Conservation (phyloP, 1,139 yeast genomes). For the Kluyveromyces marxianus region DNA sequence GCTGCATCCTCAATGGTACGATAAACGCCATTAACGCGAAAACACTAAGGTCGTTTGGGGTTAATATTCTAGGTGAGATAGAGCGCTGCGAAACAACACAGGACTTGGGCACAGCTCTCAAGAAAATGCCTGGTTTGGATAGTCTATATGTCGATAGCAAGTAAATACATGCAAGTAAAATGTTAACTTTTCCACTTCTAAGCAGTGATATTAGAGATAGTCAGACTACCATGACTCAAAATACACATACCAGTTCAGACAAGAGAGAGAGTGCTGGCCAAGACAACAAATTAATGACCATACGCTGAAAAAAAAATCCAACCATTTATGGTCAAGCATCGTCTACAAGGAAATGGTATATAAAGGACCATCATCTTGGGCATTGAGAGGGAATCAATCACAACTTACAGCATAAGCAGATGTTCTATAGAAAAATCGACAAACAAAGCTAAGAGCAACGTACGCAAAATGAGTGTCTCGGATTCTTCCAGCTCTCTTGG, state of each 20-base stretch:
- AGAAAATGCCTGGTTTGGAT: conserved; percentile 7
- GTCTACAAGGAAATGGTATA: background rate
- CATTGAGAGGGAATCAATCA: background rate
- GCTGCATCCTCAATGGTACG: conserved; percentile 27
- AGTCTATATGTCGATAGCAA: background rate
- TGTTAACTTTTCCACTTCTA: background rate
- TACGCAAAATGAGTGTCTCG: background rate
- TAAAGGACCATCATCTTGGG: background rate
- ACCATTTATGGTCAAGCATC: background rate
- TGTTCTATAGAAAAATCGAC: background rate
- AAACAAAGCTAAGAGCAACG: no score
- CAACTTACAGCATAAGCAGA: background rate
- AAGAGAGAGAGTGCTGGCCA: background rate
- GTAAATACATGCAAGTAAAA: background rate
- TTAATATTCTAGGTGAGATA: conserved; percentile 13
- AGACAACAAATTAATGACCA: background rate
- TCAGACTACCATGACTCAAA: background rate
- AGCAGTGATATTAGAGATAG: background rate
- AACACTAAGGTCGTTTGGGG: conserved; percentile 17
- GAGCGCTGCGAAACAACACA: conserved; percentile 6
- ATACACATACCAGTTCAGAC: background rate
- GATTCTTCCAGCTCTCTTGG: background rate
- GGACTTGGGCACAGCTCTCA: conserved; percentile 5
- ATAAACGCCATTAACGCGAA: conserved; percentile 21
- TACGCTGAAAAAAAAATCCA: background rate